Base-by-base conservation (phyloP, 1,284 basidiomycete genomes). In the Cutaneotrichosporon cutaneum region DNA sequence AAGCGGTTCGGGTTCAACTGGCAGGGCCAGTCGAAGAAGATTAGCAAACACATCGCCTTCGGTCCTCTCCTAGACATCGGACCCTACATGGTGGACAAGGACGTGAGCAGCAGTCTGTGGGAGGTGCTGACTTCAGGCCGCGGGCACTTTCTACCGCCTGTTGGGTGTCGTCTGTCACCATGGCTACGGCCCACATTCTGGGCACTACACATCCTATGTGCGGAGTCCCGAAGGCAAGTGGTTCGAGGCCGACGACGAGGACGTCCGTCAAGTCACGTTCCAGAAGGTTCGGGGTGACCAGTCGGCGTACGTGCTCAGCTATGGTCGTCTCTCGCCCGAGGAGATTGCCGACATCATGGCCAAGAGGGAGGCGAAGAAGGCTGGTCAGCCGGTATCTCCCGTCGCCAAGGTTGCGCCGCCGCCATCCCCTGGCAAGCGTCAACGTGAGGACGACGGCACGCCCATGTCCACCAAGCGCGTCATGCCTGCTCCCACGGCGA, bases 181-280 rank as follows among this genome's bases (percentile, higher is more conserved):
- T 24, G 96, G 96, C 55, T 84, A 87, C 52, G 92, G 94, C 2
- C 92, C 94, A 14, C 92, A 96, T 74, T 95, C 91, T 3, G 96
- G 96, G 0, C 96, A 99, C 77, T 99, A 99, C 79, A 94, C 88
- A 66, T 89, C 95, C 7, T 88, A 88, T 70, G 88, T 98, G 70
- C 90, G 87, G 73, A 84, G 85, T 51, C 84, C 83, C 22, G 82
- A 85, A 36, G 89, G 88, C 3, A 81, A 81, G 59, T 98, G 94
- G 94, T 89, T 85, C 77, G 87, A 92, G 79, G 94, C 94, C 87
- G 96, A 99, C 80, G 96, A 99, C 79, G 92, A 94, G 44, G 82
- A 83, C 45, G 88, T 94, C 42, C 82, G 35, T 72, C 80, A 55
- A 61, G 80, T 66, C 66, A 72, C 26, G 68, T 75, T 70, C 33